These are phyloP conservation scores for Claviceps digitariae DNA, from an alignment of 2,329 filamentous ascomycete species.

Conservation along the genomic window DNA sequence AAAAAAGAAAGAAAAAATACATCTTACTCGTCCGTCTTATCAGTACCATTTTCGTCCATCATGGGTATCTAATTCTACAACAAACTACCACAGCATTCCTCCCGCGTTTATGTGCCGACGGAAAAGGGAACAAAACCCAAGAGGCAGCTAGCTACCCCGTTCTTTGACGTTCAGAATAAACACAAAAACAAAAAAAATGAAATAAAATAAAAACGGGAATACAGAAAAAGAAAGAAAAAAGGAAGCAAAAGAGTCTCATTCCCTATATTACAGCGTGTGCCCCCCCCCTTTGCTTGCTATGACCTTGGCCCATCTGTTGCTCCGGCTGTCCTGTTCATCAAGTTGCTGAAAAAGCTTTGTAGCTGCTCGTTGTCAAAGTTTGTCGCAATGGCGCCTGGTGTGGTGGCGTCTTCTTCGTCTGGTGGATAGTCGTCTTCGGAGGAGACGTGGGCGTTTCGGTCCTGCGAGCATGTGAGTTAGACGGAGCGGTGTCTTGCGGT, in stretches of 20 bases:
- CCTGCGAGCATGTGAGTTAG: conserved; percentile 21
- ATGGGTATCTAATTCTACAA: conserved; percentile 31
- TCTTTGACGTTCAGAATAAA: too few relatives aligned
- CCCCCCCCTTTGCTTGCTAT: neutral
- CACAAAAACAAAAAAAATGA: neutral
- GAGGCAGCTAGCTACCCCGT: too few relatives aligned
- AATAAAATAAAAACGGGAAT: neutral
- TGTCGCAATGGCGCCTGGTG: conserved; percentile 28
- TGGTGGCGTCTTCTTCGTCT: conserved; percentile 21
- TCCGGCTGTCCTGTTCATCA: conserved; percentile 40
- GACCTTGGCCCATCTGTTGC: conserved; percentile 11
- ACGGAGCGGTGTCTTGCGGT: neutral
- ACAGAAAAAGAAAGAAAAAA: neutral
- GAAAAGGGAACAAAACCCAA: too few relatives aligned
- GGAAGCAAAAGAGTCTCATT: too few relatives aligned
- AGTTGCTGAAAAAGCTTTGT: conserved; percentile 44
- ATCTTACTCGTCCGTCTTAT: too few relatives aligned
- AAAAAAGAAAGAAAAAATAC: too few relatives aligned
- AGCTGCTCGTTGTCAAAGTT: conserved; percentile 40
- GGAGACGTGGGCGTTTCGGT: conserved; percentile 40
- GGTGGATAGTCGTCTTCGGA: conserved; percentile 19
- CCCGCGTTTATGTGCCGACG: neutral
- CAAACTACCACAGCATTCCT: conserved; percentile 1
- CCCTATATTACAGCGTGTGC: neutral
- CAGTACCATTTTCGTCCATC: conserved; percentile 8